Percentiles rank a stretch among this genome's conserved stretches.
Conservation (phyloP, 2,329 filamentous ascomycete genomes). For the Canariomyces notabilis region DNA sequence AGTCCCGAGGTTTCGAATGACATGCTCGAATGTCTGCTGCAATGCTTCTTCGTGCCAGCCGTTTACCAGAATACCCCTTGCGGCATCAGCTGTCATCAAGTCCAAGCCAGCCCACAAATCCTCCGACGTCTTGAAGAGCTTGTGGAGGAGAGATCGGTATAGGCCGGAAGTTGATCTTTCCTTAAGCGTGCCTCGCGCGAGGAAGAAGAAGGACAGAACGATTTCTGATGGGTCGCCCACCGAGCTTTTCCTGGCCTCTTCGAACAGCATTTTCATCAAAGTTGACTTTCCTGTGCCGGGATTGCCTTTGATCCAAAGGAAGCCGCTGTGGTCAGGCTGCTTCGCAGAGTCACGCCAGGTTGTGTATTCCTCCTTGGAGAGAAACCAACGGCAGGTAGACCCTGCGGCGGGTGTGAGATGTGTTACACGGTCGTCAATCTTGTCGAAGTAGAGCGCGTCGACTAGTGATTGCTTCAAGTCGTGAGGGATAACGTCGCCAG, state of each 20-base stretch:
- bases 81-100: constrained; percentile 12
- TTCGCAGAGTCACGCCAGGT: constrained; percentile 12
- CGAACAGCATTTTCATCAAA: constrained; percentile 36
- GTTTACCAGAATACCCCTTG: constrained; percentile 3
- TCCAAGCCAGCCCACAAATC: constrained; percentile 32
- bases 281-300: constrained; percentile 41
- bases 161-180: constrained; percentile 42
- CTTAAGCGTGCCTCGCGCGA: constrained; percentile 37
- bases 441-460: constrained; percentile 13
- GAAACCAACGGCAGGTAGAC: constrained; percentile 23
- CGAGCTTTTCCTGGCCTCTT: constrained; percentile 9
- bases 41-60: constrained; percentile 11
- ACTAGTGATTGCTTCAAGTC: constrained; percentile 1
- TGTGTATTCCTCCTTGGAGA: constrained; percentile 17
- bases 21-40: constrained; percentile 17
- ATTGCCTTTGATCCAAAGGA: constrained; percentile 42
- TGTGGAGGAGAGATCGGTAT: constrained; percentile 43
- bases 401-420: constrained; percentile 13
- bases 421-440: constrained; percentile 19
- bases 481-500: background rate
- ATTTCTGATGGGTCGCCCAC: constrained; percentile 1
- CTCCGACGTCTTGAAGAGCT: constrained; percentile 35
- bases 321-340: constrained; percentile 25
- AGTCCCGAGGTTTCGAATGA: constrained; percentile 12
- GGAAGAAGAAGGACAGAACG: constrained; percentile 41